Evolutionary conservation across 2,329 filamentous ascomycete species (phyloP), one percentile per base, ranked within the genome.

Genomic region (Harringtonia lauricola): DNA sequence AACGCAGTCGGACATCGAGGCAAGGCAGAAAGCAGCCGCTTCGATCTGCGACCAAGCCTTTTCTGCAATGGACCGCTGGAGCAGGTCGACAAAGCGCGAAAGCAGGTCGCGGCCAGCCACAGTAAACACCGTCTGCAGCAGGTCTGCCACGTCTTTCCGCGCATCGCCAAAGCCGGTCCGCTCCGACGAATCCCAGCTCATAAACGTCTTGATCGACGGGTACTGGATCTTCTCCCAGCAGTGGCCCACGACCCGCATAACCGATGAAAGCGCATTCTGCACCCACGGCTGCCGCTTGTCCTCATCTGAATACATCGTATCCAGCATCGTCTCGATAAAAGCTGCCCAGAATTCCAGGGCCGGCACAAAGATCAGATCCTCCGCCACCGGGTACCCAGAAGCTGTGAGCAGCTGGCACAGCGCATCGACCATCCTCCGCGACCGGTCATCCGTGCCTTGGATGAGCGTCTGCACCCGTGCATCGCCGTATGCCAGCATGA

Each of bases 281-380:
- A 81, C 68, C 80, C 81, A 86, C 8, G 65, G 26, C 9, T 44
- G 39, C 8, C 43, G 61, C 5, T 61, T 57, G 4, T 63, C 57
- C 4, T 63, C 62, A 21, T 68, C 67, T 2, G 71, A 70, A 47
- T 70, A 75, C 37, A 73, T 63, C 10, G 63, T 67, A 56, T 79
- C 83, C 47, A 70, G 74, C 66, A 79, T 69, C 13, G 76, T 74
- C 60, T 88, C 85, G 7, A 85, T 76, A 56, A 81, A 87, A 1
- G 76, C 80, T 17, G 76, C 81, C 86, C 86, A 92, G 57, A 92
- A 90, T 54, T 92, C 85, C 14, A 90, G 70, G 1, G 81, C 76
- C 2, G 79, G 75, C 1, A 84, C 74, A 44, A 86, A 88, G 12
- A 88, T 76, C 49, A 77, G 79, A 54, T 92, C 83, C 44, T 90